Evolutionary conservation across 2,329 filamentous ascomycete species (phyloP).

Genomic region (Aureobasidium melanogenum): DNA sequence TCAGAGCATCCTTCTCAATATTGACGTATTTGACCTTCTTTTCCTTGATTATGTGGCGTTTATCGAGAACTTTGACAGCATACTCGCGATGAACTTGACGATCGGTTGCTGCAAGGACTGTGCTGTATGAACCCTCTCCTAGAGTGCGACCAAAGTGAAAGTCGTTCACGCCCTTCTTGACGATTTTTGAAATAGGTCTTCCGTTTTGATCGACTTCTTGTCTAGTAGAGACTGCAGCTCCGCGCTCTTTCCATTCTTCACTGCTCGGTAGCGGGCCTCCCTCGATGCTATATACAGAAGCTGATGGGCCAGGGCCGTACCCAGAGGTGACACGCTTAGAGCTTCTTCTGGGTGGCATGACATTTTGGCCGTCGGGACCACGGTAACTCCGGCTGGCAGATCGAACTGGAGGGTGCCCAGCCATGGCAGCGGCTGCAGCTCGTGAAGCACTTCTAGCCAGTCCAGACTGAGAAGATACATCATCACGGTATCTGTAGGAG

Average conservation of each 20-base stretch:
- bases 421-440: conserved; percentile 50
- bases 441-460: conserved; percentile 56
- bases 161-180: conserved; percentile 96
- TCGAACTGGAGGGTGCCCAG: conserved; percentile 53
- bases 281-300: conserved; percentile 46
- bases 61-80: conserved; percentile 95
- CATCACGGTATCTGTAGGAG: conserved; percentile 41
- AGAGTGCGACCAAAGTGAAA: conserved; percentile 87
- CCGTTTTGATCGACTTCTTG: conserved; percentile 81
- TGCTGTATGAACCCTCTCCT: conserved; percentile 96
- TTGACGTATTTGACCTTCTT: conserved; percentile 99
- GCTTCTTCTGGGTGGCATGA: conserved; percentile 64
- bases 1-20: conserved; percentile 97
- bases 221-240: conserved; percentile 75
- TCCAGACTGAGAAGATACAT: conserved; percentile 35
- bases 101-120: conserved; percentile 85
- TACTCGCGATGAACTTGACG: conserved; percentile 92
- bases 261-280: conserved; percentile 53
- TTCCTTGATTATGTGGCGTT: conserved; percentile 98
- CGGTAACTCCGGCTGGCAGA: conserved; percentile 62
- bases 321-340: conserved; percentile 58
- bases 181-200: conserved; percentile 67
- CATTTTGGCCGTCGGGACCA: conserved; percentile 52
- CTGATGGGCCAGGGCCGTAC: conserved; percentile 13
- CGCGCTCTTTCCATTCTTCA: conserved; percentile 93